Conservation (phyloP, 495 filamentous ascomycete genomes). For the Xeromyces bisporus region DNA sequence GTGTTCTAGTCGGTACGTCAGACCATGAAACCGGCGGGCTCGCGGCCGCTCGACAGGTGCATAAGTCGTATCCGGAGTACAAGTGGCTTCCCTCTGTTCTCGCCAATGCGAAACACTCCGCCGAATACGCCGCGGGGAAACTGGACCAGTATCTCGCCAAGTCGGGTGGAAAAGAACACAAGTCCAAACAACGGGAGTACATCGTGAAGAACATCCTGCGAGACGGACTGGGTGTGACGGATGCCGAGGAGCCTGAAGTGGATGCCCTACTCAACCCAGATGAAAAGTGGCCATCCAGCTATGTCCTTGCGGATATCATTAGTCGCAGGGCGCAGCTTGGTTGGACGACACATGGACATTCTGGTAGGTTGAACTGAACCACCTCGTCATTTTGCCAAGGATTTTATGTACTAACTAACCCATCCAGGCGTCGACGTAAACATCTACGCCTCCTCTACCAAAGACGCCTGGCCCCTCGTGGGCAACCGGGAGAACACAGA, state of each 20-base stretch:
- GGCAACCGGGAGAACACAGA: slow-evolving; percentile 96
- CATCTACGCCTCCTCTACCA: slow-evolving; percentile 52
- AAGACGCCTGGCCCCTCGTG: slow-evolving; percentile 32
- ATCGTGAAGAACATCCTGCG: slow-evolving; percentile 43
- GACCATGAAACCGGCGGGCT: slow-evolving; percentile 95
- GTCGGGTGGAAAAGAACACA: slow-evolving; percentile 7
- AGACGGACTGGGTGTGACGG: slow-evolving; percentile 54
- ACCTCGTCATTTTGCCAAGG: not conserved
- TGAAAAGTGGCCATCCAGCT: slow-evolving; percentile 27
- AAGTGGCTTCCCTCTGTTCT: slow-evolving; percentile 73
- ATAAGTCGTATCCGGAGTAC: slow-evolving; percentile 54
- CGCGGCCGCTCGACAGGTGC: slow-evolving; percentile 57
- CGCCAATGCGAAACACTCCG: slow-evolving; percentile 62
- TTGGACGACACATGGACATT: slow-evolving; percentile 85
- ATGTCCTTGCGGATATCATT: slow-evolving; percentile 69
- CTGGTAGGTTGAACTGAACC: slow-evolving; percentile 24
- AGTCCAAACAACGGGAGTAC: slow-evolving; percentile 25
- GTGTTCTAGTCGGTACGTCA: slow-evolving; percentile 70
- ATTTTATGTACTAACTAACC: slow-evolving; percentile 7
- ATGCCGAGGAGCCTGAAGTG: slow-evolving; percentile 58
- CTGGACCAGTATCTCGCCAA: slow-evolving; percentile 39
- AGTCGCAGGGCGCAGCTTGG: slow-evolving; percentile 76
- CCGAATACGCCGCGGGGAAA: slow-evolving; percentile 45
- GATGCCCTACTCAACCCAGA: slow-evolving; percentile 36
- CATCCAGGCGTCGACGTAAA: slow-evolving; percentile 63